Base-by-base conservation (phyloP, 2,329 filamentous ascomycete genomes). In the Ophiognomonia clavigignenti-juglandacearum region DNA sequence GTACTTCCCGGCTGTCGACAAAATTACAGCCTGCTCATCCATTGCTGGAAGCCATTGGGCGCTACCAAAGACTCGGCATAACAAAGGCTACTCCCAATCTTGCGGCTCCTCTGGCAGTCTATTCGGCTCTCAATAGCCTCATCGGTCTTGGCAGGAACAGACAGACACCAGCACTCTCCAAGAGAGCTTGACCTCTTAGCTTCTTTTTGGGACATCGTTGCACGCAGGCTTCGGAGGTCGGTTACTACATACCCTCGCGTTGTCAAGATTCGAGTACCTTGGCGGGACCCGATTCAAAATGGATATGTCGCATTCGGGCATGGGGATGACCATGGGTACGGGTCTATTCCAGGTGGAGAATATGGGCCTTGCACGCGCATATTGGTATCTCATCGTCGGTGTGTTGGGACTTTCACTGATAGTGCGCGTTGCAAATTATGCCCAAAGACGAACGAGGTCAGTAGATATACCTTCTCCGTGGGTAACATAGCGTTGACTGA, bases 321-420 rank as follows among this genome's bases (percentile, higher is more conserved):
- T n/a, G n/a, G 52, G 49, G 29, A 64, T 60, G 61, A 50, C 63
- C 43, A 59, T 66, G 54, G 64, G 66, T 16, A 61, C 67, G 42
- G 64, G 61, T 42, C 61, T 66, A 57, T 73, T 75, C 57, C 63
- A 67, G 48, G 50, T 61, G 2, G 63, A 63, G 31, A 81, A 82
- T 56, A 69, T 69, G 57, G 66, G 64, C 34, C 68, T 81, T 42
- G 78, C 79, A 14, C 68, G 67, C 16, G 70, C 69, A 2, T 83
- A 75, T 56, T 83, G 80, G 80, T 83, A 82, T 57, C 71, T 78
- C 27, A 64, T 80, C 31, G 76, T 70, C 7, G 72, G 66, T 14
- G 69, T 74, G 20, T 57, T 79, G 4, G 73, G 65, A 2, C 53
- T 71, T 0, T 57, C 77, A 5, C 56, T 67, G 3, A 46, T 59